A percentile compares a stretch with the other conserved stretches of the same genome.
phyloP scores from a whole-genome alignment of 2,329 filamentous ascomycete species.

The Colletotrichum liriopes region DNA sequence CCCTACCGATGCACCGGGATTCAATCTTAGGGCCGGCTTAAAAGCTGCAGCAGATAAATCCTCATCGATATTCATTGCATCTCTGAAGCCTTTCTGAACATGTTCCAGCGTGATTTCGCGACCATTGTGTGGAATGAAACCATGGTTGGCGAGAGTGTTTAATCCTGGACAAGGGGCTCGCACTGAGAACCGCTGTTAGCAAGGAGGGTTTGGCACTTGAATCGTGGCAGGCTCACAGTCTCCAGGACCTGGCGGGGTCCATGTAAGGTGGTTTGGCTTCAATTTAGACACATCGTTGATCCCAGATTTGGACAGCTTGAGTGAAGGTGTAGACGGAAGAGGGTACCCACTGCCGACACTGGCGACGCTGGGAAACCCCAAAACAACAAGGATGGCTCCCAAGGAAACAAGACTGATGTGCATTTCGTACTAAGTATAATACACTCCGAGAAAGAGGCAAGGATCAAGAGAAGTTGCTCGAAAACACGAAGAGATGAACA shows the following conservation, averaged over 20 bases:
- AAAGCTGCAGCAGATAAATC: slow-evolving; percentile 58
- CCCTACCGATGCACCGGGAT: slow-evolving; percentile 56
- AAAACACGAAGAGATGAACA: not conserved
- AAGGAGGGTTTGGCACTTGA: not conserved
- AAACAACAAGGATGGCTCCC: not conserved
- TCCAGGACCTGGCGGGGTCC: slow-evolving; percentile 6
- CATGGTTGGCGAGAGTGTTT: slow-evolving; percentile 67
- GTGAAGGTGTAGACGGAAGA: not conserved
- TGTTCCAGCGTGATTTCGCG: slow-evolving; percentile 57
- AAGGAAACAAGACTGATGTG: not conserved
- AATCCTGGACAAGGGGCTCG: slow-evolving; percentile 66
- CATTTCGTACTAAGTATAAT: not conserved
- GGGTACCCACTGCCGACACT: not conserved
- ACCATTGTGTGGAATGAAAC: slow-evolving; percentile 63
- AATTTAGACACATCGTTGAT: not conserved
- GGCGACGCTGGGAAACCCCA: not conserved
- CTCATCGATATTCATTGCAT: slow-evolving; percentile 60
- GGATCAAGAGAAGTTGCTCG: not conserved
- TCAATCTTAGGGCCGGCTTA: slow-evolving; percentile 56
- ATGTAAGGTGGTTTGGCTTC: slow-evolving; percentile 19
- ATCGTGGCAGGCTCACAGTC: not conserved
- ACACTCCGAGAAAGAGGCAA: not conserved
- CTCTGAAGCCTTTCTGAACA: slow-evolving; percentile 55
- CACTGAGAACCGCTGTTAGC: slow-evolving; percentile 44
- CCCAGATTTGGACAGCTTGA: not conserved